Percentiles rank a stretch among this genome's conserved stretches.
Conservation (phyloP, 2,329 filamentous ascomycete species). For the Curvularia spicifera region DNA sequence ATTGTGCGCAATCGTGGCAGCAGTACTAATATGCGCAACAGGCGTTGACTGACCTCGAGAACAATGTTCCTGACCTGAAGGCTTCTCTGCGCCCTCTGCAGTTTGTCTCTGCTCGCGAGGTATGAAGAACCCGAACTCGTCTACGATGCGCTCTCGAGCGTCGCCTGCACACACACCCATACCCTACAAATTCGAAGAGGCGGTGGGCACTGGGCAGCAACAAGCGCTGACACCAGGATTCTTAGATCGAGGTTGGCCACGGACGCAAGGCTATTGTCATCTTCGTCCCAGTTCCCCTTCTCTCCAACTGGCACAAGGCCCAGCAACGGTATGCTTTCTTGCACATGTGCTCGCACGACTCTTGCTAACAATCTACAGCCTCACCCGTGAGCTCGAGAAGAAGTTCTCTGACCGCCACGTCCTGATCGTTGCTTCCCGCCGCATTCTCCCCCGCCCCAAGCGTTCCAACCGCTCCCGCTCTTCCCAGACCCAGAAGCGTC, state of each 20-base stretch:
- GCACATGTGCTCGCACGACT: neutral
- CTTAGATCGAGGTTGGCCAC: conserved; percentile 99
- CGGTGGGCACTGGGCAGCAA: conserved; percentile 63
- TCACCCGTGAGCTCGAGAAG: conserved; percentile 99
- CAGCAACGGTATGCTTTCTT: conserved; percentile 87
- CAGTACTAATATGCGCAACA: conserved; percentile 28
- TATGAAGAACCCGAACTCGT: conserved; percentile 66
- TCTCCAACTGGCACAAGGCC: conserved; percentile 98
- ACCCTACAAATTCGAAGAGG: conserved; percentile 54
- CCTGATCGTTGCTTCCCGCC: conserved; percentile 97
- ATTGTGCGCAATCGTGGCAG: conserved; percentile 11
- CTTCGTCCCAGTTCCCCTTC: conserved; percentile 99
- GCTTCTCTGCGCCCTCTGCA: conserved; percentile 94
- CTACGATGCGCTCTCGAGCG: conserved; percentile 37
- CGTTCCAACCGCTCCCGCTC: conserved; percentile 96
- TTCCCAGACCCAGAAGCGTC: conserved; percentile 98
- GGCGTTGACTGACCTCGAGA: conserved; percentile 96
- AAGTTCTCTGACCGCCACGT: conserved; percentile 99
- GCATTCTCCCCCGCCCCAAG: conserved; percentile 98
- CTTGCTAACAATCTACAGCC: conserved; percentile 60
- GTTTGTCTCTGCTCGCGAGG: conserved; percentile 98
- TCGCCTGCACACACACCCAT: conserved; percentile 35
- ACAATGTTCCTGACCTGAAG: conserved; percentile 98
- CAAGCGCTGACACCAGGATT: conserved; percentile 62
- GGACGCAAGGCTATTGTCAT: conserved; percentile 99